Base-by-base conservation (phyloP, 2,329 filamentous ascomycete species). In the Aspergillus puulaauensis region DNA sequence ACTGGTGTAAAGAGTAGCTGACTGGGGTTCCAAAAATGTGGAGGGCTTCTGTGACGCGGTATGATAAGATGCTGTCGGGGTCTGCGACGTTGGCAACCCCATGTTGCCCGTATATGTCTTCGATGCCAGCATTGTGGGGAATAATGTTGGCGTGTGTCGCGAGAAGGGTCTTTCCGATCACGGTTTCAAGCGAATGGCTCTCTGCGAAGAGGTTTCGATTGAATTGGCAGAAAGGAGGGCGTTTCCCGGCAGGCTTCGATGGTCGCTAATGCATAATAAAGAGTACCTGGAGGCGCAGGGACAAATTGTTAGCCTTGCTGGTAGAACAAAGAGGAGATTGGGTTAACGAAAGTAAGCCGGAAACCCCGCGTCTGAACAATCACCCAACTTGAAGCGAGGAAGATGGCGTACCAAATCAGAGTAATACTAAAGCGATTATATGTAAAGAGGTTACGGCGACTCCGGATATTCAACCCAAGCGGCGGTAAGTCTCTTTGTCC, bases 1-100 rank as follows among this genome's bases (percentile, higher is more conserved):
- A 71, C 91, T 96, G 43, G 86, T 84, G 70, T 90, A 93, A 24
- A 72, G 66, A 43, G 69, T 66, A 27, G 73, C 73, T 62, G 76
- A 70, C 48, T 70, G 70, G 24, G 65, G 59, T 55, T 68, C 69
- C 33, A 68, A 64, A 15, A 68, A 64, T 6, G 67, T 66, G 33
- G 65, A 57, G 6, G 70, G 63, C 58, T 70, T 73, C 40, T 71
- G 68, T 7, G 67, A 61, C 15, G 62, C 66, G 19, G 70, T 59
- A 48, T 73, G 61, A 63, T 72, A 73, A 41, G 71, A 65, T 3
- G 69, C 67, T n/a, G 68, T 61, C 27, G 73, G 66, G n/a, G 70
- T 66, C 58, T 75, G 73, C 45, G 70, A 69, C n/a, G 70, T 56
- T 17, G 70, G 64, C 44, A 66, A 63, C 46, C 70, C 68, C 61